phyloP scores from a whole-genome alignment of 352 stramenopile genomes.

The Thraustochytrium striatum region DNA sequence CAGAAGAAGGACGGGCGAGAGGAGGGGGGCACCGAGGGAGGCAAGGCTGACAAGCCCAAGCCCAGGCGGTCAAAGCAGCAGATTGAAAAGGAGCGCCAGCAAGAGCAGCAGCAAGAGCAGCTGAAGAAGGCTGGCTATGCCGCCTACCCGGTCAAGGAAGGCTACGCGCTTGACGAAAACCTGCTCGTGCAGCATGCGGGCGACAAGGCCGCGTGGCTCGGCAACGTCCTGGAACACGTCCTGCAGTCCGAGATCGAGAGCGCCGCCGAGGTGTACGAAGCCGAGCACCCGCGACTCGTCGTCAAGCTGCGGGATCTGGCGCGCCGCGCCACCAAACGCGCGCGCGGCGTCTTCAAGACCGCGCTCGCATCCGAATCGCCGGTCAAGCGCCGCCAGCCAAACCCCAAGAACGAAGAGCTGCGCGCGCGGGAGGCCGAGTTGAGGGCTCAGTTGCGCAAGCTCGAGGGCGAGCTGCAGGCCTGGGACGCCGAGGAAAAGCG shows the following conservation, averaged over 20 bases:
- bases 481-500: conserved; percentile 13
- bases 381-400: conserved; percentile 22
- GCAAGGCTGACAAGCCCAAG: conserved; percentile 11
- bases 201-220: neutral
- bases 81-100: neutral
- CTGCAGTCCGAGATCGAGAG: conserved; percentile 16
- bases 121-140: too few species aligned
- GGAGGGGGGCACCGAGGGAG: neutral
- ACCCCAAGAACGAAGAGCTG: conserved; percentile 32
- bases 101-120: neutral
- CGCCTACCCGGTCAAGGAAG: neutral
- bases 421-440: conserved; percentile 4
- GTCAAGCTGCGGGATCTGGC: neutral
- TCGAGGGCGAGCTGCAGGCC: conserved; percentile 23
- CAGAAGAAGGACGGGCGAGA: too few species aligned
- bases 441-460: neutral
- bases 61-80: neutral
- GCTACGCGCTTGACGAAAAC: neutral
- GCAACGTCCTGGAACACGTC: neutral
- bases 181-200: neutral
- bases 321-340: neutral
- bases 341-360: neutral
- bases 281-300: neutral
- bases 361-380: neutral
- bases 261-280: neutral